Evolutionary conservation across 805 yeast species (phyloP), one percentile per base, ranked within the genome.

Genomic region (Candida sithepensis): DNA sequence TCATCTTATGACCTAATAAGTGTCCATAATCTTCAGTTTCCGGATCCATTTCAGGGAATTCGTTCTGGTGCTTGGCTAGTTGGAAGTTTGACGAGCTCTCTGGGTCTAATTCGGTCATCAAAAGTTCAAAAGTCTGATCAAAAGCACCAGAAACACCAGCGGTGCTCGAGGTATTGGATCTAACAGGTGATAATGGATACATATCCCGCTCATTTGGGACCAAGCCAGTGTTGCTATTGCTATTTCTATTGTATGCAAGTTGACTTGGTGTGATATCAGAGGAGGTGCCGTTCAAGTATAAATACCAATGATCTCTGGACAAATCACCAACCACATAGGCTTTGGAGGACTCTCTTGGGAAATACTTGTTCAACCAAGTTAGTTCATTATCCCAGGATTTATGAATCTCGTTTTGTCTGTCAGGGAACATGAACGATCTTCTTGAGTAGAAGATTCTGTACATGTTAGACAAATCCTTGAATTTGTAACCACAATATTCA

Each of bases 341-440:
- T 53, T 76, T 77, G 33, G 84, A 77, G 32, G 78, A 68, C 1
- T 90, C 86, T 43, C 74, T 66, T 26, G 69, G 62, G 63, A 92
- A 92, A 61, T 73, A 79, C 46, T 73, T 65, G 69, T 88, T 81
- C 61, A 92, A 77, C 59, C 78, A 80, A 18, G 68, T 67, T 18
- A 90, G 85, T 64, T 92, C 99, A 61, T 79, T 81, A 36, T 76
- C 72, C 99, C 99, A 92, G 58, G 81, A 82, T 48, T 78, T 78
- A 66, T 92, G 98, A 43, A 95, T 83, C 48, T 81, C 80, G 41
- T 76, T 72, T 69, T 92, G 99, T 60, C 77, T 82, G 38, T 82
- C 81, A 9, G 98, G 99, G 66, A 90, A 92, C 92, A 92, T 84
- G 68, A 91, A 91, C 33, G 89, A 78, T 65, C 96, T 81, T 65